Percentiles rank a stretch among this genome's conserved stretches.
phyloP scores from a whole-genome alignment of 805 yeast genomes.

The Teunomyces funiuensis region DNA sequence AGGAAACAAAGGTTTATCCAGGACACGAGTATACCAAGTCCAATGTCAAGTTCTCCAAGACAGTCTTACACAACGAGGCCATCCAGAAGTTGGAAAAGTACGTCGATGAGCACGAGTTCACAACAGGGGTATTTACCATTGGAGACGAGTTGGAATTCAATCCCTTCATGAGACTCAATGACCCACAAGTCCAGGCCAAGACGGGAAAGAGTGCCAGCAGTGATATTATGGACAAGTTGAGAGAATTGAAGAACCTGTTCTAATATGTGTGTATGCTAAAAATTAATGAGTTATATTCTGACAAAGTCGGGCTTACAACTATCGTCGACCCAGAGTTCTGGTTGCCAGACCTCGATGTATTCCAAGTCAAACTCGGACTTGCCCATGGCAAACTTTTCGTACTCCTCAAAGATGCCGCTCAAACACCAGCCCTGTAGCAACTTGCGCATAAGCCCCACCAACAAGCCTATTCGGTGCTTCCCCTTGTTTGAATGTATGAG shows the following conservation, averaged over 20 bases:
- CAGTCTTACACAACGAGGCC: constrained; percentile 56
- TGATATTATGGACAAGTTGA: constrained; percentile 68
- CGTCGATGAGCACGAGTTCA: constrained; percentile 55
- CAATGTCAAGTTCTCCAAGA: constrained; percentile 75
- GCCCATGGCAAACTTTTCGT: constrained; percentile 88
- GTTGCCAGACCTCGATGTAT: constrained; percentile 81
- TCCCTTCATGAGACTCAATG: constrained; percentile 83
- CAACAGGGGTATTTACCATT: constrained; percentile 86
- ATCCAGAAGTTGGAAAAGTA: constrained; percentile 54
- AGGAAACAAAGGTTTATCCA: constrained; percentile 74
- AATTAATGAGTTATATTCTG: constrained; percentile 21
- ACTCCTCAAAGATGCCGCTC: constrained; percentile 91
- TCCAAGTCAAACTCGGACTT: constrained; percentile 91
- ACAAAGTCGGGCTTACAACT: constrained; percentile 65
- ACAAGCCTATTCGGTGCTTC: constrained; percentile 92
- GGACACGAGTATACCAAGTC: constrained; percentile 95
- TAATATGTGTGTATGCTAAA: constrained; percentile 9
- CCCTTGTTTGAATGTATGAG: constrained; percentile 94
- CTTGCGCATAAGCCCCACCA: constrained; percentile 88
- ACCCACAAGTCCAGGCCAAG: constrained; percentile 58
- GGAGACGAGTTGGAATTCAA: constrained; percentile 79
- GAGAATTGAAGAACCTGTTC: constrained; percentile 70
- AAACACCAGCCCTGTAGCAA: constrained; percentile 89
- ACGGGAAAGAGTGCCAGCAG: constrained; percentile 52
- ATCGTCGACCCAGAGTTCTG: constrained; percentile 50